These are phyloP conservation scores for Trichosporon sp. DNA, from an alignment of 1,284 basidiomycete species.

Conservation along the genomic window DNA sequence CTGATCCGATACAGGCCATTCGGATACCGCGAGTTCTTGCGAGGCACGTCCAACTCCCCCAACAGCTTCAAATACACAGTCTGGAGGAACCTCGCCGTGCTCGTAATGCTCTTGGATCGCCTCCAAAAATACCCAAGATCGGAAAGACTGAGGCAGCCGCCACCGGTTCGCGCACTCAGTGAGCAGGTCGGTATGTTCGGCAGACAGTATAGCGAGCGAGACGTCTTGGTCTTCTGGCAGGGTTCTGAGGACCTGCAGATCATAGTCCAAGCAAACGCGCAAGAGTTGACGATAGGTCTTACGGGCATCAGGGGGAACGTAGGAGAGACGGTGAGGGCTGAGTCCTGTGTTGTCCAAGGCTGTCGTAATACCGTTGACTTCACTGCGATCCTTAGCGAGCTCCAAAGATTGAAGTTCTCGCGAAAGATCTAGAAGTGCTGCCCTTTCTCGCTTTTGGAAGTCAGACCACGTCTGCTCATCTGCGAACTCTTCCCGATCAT, in stretches of 20 bases:
- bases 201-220: conserved; percentile 84
- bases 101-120: conserved; percentile 84
- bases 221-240: conserved; percentile 96
- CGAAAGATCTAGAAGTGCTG: conserved; percentile 59
- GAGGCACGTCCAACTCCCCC: conserved; percentile 66
- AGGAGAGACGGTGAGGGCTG: conserved; percentile 51
- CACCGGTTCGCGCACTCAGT: conserved; percentile 83
- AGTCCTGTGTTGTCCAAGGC: background rate
- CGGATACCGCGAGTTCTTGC: conserved; percentile 63
- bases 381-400: conserved; percentile 30
- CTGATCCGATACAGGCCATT: conserved; percentile 71
- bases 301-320: conserved; percentile 82
- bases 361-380: conserved; percentile 56
- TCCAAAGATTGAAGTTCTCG: conserved; percentile 18
- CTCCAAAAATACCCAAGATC: conserved; percentile 75
- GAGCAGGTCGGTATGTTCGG: conserved; percentile 73
- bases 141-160: conserved; percentile 77
- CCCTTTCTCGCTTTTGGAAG: conserved; percentile 80
- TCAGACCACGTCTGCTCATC: conserved; percentile 73
- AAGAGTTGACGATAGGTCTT: conserved; percentile 79
- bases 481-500: conserved; percentile 78
- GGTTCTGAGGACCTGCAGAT: conserved; percentile 83
- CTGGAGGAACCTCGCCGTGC: conserved; percentile 82
- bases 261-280: conserved; percentile 74
- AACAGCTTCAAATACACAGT: conserved; percentile 88